Evolutionary conservation across 129 eudicot genomes (phyloP), one percentile per base, ranked within the genome.

Genomic region (Saposhnikovia divaricata): DNA sequence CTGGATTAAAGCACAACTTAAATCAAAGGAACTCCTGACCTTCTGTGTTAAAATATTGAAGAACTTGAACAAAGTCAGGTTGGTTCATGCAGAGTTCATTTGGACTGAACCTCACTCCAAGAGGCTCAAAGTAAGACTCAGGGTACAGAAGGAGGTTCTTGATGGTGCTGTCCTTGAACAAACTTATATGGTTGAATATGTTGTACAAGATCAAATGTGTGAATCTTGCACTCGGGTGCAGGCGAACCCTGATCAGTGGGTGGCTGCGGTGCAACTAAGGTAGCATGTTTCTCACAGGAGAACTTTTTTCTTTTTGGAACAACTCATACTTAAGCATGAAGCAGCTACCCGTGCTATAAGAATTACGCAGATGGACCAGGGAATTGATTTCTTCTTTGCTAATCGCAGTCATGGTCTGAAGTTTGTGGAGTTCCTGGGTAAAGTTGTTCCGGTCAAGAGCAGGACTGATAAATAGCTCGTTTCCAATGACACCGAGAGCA

Each of bases 231-330:
- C 84, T 15, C 84, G 86, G 82, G 83, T 86, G 23, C 85, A 79
- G 68, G 89, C 89, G 4, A 88, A 88, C 45, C 92, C 92, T 1
- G 92, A 88, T 57, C 89, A 86, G 82, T 88, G 92, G 92, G 89
- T 74, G n/a, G 78, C 78, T n/a, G 78, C 78, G 0, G 78, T 74
- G 57, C 78, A 74, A 45, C 59, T 74, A 25, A 74, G 78, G 78
- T 61, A 74, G 59, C 78, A 74, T 28, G 78, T 74, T 43, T 46
- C 78, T 74, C 78, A 74, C 37, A 45, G 78, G 78, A 74, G 78
- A 74, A 74, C 78, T 23, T 74, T 74, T 18, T 74, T 74, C 78
- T 74, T 74, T 27, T 27, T 74, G 59, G 78, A 74, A 27, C 78
- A 74, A 40, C 78, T 74, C 48, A 74, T 74, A 19, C 78, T 74